Evolutionary conservation across 2,329 filamentous ascomycete genomes (phyloP), one percentile per base, ranked within the genome.

Genomic region (Colletotrichum chlorophyti): DNA sequence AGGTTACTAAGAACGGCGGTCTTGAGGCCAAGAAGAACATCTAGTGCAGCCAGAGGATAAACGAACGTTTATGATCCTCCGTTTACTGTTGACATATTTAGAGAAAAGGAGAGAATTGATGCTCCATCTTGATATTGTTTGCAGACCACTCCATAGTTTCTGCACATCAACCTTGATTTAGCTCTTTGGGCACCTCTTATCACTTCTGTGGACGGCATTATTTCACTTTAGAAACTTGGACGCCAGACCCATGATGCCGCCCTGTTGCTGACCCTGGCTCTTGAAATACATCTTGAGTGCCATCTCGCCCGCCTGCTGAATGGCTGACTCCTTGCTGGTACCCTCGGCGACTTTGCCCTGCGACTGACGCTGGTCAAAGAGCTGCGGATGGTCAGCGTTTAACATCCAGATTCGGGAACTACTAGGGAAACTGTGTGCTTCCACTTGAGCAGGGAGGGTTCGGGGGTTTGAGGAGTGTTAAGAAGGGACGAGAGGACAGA

Each of bases 281-380:
- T 96, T 93, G 79, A 96, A 77, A 74, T 93, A 97, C 85, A 97
- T 90, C 83, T 96, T 93, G 66, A 97, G 74, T 3, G 93, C 93
- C 83, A 91, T 89, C 81, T 96, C 88, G 2, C 87, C 93, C 3
- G 93, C 93, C 72, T 87, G 80, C 70, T 90, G 86, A 42, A 97
- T 79, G 46, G 87, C 91, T 43, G 86, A 87, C 75, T 97, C 86
- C 83, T 97, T 97, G 75, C 85, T 90, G 5, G 89, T 84, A 23
- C 82, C 81, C 21, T 80, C 74, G 3, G 77, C 70, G 17, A 85
- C 76, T 65, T 83, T 80, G 65, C 84, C 84, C 64, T 81, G 72
- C 9, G 79, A 74, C 26, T 78, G 71, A 71, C 87, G 84, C 69
- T 79, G 74, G 64, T 88, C 85, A 65, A 88, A 88, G 17, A 88